phyloP scores from a whole-genome alignment of 2,329 filamentous ascomycete species.

The Neobulgaria alba region DNA sequence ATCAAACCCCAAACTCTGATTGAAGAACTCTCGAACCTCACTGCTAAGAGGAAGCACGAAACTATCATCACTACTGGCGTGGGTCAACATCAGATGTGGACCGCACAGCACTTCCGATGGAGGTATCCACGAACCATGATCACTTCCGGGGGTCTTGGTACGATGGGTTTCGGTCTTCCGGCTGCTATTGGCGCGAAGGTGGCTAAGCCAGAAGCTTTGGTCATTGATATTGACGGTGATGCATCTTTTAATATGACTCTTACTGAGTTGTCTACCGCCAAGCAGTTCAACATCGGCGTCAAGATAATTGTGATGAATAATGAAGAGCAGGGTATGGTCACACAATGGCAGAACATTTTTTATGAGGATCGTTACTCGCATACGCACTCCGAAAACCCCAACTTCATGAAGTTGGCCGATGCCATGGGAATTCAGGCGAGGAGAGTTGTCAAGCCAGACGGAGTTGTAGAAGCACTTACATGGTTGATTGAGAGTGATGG shows the following conservation, averaged over 20 bases:
- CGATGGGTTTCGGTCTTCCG: conserved; percentile 93
- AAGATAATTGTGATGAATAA: conserved; percentile 96
- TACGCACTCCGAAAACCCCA: conserved; percentile 90
- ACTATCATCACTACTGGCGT: conserved; percentile 91
- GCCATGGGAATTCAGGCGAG: conserved; percentile 80
- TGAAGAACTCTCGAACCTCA: conserved; percentile 80
- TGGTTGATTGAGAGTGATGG: conserved; percentile 88
- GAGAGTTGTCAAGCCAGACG: conserved; percentile 63
- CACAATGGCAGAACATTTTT: conserved; percentile 96
- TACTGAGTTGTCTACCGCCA: conserved; percentile 85
- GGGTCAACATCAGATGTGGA: conserved; percentile 98
- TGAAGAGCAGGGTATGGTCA: conserved; percentile 97
- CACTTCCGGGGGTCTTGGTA: conserved; percentile 89
- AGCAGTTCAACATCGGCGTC: conserved; percentile 93
- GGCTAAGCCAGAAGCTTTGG: conserved; percentile 48
- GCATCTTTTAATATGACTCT: conserved; percentile 99
- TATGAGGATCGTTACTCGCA: conserved; percentile 90
- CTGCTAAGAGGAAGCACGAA: conserved; percentile 67
- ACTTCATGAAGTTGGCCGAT: conserved; percentile 88
- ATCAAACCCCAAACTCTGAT: conserved; percentile 96
- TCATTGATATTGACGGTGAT: conserved; percentile 94
- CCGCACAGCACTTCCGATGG: conserved; percentile 95
- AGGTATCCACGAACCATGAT: conserved; percentile 86
- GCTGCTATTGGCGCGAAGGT: conserved; percentile 95
- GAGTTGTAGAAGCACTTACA: conserved; percentile 68